Base-by-base conservation (phyloP, 768 basidiomycete genomes). In the Crassisporium funariophilum region DNA sequence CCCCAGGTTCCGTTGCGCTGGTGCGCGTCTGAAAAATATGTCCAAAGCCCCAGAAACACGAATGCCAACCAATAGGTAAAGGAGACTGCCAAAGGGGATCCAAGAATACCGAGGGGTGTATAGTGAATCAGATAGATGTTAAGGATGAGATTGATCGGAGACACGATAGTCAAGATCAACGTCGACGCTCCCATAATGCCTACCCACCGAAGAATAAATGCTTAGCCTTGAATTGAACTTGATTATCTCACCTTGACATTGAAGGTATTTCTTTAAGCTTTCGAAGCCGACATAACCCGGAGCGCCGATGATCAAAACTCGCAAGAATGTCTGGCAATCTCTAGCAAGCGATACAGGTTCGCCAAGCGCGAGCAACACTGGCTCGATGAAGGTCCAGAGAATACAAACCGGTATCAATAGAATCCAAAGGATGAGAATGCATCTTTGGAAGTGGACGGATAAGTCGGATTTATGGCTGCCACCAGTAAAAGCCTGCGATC, bases 111-210 rank as follows among this genome's bases (percentile, higher is more conserved):
- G 6, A 89, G 74, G 0, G 71, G 44, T 0, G 86, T 87, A 52
- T 79, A 63, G 57, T 86, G 84, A 11, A 90, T 75, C n/a, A 90
- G 64, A 21, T 66, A 49, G 41, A 86, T 64, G 61, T 83, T 85
- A 25, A 88, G 59, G 4, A 54, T 70, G 21, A 86, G 59, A 55
- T 90, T 90, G 51, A 89, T 66, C 0, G 88, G 88, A 25, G 77
- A 82, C 29, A 86, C 66, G 21, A 81, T n/a, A 29, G 82, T 48
- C 33, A 90, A 73, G 34, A 89, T 77, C 35, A 78, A 50, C 1
- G 88, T 88, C 1, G 87, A 78, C 8, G 83, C 82, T 19, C 79
- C 69, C 85, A 88, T 86, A 48, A 91, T 88, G 6, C 86, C 88
- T 89, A 40, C 12, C 39, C 20, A 10, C 29, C 20, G 20, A 35